A percentile compares a stretch with the other conserved stretches of the same genome.
Conservation (phyloP, 257 asterid species). For the Solanum chmielewskii region DNA sequence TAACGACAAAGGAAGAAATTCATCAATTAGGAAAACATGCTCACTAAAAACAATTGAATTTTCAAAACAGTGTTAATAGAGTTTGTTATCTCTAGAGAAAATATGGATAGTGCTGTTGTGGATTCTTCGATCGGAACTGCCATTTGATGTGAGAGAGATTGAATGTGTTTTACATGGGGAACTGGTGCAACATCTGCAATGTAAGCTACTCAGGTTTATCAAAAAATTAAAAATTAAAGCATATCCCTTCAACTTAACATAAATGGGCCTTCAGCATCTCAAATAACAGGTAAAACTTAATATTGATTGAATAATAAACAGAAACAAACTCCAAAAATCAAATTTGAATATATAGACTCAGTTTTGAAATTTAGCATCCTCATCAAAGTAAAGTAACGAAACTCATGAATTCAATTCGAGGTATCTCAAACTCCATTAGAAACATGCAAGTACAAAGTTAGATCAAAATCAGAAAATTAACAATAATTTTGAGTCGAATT, state of each 20-base stretch:
- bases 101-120: constrained; percentile 86
- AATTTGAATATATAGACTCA: too few relatives aligned
- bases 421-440: too few relatives aligned
- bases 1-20: neutral
- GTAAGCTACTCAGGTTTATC: neutral
- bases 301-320: too few relatives aligned
- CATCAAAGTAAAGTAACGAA: neutral
- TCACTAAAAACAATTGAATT: neutral
- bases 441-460: too few relatives aligned
- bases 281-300: neutral
- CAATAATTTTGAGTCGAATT: too few relatives aligned
- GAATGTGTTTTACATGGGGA: neutral
- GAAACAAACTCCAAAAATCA: too few relatives aligned
- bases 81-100: constrained; percentile 50
- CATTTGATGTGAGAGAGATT: constrained; percentile 22
- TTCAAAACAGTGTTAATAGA: neutral
- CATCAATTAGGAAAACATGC: neutral
- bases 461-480: too few relatives aligned
- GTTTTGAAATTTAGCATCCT: neutral
- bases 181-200: neutral
- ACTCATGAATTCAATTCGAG: too few relatives aligned
- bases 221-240: too few relatives aligned
- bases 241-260: neutral
- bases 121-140: constrained; percentile 55
- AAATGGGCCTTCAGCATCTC: neutral